These are phyloP conservation scores for Corylus americana DNA, from an alignment of 306 rosid genomes.

Conservation along the genomic window DNA sequence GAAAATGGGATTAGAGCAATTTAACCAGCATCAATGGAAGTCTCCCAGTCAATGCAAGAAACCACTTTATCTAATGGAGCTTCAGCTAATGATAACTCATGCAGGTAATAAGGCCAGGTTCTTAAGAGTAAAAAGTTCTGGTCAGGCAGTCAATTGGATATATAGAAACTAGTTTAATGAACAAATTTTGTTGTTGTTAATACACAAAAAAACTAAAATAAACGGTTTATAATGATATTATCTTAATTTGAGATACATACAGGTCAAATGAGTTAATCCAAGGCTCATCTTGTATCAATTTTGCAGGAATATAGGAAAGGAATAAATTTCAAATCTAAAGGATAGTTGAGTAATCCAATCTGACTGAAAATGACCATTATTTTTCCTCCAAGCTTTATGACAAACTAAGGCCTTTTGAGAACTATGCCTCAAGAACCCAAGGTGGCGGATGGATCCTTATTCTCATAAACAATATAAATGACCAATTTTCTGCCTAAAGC, in stretches of 20 bases:
- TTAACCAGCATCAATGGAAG: neutral
- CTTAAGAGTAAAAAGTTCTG: neutral
- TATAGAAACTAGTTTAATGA: too few relatives aligned
- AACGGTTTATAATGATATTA: neutral
- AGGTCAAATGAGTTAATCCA: neutral
- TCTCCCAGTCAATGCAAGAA: conserved; percentile 2
- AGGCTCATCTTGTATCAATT: neutral
- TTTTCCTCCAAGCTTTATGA: neutral
- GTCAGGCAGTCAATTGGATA: conserved; percentile 8
- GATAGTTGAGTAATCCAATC: neutral
- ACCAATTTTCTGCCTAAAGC: neutral
- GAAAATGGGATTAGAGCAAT: conserved; percentile 7
- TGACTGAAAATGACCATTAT: neutral
- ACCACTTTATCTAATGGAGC: conserved; percentile 10
- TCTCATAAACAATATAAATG: too few relatives aligned
- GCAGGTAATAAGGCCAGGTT: neutral
- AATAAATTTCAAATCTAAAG: too few relatives aligned
- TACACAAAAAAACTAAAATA: neutral
- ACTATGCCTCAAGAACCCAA: too few relatives aligned
- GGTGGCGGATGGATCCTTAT: too few relatives aligned
- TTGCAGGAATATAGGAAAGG: neutral
- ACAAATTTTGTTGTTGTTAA: too few relatives aligned
- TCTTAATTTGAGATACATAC: neutral
- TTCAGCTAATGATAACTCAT: neutral
- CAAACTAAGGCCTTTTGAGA: neutral